A percentile compares a stretch with the other conserved stretches of the same genome.
phyloP scores from a whole-genome alignment of 2,329 filamentous ascomycete genomes.

The Furcasterigmium furcatum region DNA sequence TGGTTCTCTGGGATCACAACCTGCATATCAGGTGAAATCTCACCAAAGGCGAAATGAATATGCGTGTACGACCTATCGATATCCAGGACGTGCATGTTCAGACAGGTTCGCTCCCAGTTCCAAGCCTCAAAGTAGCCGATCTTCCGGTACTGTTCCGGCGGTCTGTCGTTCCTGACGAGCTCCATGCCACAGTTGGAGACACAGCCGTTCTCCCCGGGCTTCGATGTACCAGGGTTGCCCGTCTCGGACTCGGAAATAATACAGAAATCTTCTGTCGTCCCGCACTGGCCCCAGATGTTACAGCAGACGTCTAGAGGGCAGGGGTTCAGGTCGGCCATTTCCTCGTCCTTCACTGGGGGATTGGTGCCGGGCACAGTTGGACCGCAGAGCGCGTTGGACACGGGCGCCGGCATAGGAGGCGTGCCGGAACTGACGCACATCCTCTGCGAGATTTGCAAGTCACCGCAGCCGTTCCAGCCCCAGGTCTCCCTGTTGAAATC shows the following conservation, averaged over 20 bases:
- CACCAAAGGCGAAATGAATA: constrained; percentile 26
- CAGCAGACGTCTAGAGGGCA: not conserved
- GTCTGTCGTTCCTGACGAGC: constrained; percentile 12
- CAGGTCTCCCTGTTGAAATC: constrained; percentile 36
- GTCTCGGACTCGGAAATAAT: constrained; percentile 16
- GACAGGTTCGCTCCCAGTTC: constrained; percentile 16
- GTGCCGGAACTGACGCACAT: constrained; percentile 1
- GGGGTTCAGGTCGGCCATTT: not conserved
- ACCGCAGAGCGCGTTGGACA: not conserved
- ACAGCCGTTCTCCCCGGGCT: constrained; percentile 20
- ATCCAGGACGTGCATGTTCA: constrained; percentile 14
- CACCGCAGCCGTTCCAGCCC: constrained; percentile 14
- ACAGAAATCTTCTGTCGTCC: constrained; percentile 40
- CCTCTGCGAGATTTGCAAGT: not conserved
- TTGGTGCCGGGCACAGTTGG: not conserved
- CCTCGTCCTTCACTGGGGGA: not conserved
- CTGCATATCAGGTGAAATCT: constrained; percentile 12
- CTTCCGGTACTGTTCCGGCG: constrained; percentile 18
- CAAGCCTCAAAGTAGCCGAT: constrained; percentile 31
- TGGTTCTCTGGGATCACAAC: constrained; percentile 13
- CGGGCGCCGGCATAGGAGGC: not conserved
- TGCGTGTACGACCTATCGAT: constrained; percentile 18
- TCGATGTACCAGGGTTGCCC: constrained; percentile 31
- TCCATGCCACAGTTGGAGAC: constrained; percentile 34
- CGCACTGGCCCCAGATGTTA: constrained; percentile 37